Evolutionary conservation across 73 alveolate species (phyloP).

Genomic region (Blepharisma japonicum): DNA sequence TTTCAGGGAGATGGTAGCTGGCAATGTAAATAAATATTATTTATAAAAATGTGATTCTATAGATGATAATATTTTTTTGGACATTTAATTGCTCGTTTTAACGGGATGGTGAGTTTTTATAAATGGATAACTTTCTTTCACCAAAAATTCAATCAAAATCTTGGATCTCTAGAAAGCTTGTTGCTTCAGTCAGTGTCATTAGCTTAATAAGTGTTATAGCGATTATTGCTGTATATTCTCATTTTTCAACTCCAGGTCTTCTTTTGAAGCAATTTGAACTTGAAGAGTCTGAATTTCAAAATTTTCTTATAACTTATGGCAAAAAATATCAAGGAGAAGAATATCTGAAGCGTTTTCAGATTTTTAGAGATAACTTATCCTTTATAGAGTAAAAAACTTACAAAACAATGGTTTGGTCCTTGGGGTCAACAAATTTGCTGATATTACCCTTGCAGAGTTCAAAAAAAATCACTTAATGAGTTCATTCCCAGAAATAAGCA

Average conservation of each 20-base stretch:
- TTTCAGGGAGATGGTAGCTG: no score
- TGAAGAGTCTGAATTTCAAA: neutral
- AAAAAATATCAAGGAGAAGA: constrained; percentile 20
- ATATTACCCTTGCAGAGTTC: constrained; percentile 57
- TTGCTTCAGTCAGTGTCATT: neutral
- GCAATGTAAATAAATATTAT: no score
- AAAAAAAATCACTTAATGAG: constrained; percentile 32
- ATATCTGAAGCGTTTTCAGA: neutral
- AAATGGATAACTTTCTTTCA: no score
- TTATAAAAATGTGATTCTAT: no score
- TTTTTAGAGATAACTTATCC: neutral
- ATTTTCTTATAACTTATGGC: neutral
- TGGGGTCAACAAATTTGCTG: constrained; percentile 58
- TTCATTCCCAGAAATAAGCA: neutral
- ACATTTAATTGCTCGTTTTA: no score
- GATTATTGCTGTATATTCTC: neutral
- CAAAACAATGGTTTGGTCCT: constrained; percentile 38
- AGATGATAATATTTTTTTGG: no score
- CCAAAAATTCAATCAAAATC: no score
- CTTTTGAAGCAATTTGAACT: neutral
- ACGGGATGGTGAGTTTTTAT: no score
- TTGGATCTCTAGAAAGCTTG: neutral
- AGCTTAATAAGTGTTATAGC: neutral
- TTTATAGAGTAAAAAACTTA: constrained; percentile 31
- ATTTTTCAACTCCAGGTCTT: neutral